Percentiles rank a stretch among this genome's conserved stretches.
phyloP scores from a whole-genome alignment of 495 filamentous ascomycete genomes.

The Aspergillus olivimuriae region DNA sequence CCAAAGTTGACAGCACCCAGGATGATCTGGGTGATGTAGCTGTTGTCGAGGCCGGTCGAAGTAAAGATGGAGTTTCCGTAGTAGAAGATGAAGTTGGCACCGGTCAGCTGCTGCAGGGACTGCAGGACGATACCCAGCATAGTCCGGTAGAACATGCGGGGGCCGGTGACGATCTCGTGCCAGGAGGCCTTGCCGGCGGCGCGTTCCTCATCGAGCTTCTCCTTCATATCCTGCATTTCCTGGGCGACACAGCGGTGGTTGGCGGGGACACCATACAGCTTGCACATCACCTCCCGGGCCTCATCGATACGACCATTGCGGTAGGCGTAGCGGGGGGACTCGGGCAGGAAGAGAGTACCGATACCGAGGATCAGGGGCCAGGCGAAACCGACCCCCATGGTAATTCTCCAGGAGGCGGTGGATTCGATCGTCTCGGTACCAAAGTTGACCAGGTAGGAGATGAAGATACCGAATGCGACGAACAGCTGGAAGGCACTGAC shows the following conservation, averaged over 20 bases:
- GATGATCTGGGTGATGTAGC: constrained; percentile 68
- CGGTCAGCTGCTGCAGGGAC: constrained; percentile 65
- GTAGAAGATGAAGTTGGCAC: constrained; percentile 80
- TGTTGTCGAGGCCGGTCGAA: constrained; percentile 60
- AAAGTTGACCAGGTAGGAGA: constrained; percentile 75
- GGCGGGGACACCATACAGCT: constrained; percentile 60
- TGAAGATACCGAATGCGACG: constrained; percentile 81
- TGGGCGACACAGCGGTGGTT: constrained; percentile 57
- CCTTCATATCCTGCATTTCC: constrained; percentile 63
- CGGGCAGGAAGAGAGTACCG: constrained; percentile 65
- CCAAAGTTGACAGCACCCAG: constrained; percentile 67
- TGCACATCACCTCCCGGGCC: constrained; percentile 62
- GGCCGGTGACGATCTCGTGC: constrained; percentile 64
- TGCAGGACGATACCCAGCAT: constrained; percentile 64
- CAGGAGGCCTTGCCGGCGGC: constrained; percentile 47
- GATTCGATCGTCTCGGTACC: constrained; percentile 53
- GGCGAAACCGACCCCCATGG: constrained; percentile 72
- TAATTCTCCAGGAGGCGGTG: constrained; percentile 68
- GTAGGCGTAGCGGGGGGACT: constrained; percentile 66
- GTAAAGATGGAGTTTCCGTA: constrained; percentile 70
- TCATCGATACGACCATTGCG: constrained; percentile 57
- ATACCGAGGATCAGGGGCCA: constrained; percentile 68
- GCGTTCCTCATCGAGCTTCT: constrained; percentile 54
- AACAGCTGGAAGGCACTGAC: constrained; percentile 78
- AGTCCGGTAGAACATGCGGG: constrained; percentile 68